phyloP scores from a whole-genome alignment of 129 eudicot species.

The Tanacetum coccineum region DNA sequence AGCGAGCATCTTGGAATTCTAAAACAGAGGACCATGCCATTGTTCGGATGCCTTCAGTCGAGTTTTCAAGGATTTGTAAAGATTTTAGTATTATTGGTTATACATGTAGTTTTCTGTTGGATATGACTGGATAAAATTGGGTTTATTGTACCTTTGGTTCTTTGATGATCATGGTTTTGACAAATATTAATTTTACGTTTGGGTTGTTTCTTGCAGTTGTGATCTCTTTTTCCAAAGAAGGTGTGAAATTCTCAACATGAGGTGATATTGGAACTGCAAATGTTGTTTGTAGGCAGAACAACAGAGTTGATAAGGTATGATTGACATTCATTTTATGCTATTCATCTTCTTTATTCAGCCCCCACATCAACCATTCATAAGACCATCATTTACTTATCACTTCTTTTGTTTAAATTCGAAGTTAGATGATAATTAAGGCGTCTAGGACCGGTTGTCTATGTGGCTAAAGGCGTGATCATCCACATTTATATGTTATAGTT shows the following conservation, averaged over 20 bases:
- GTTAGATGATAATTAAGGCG: no score
- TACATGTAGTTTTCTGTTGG: constrained; percentile 48
- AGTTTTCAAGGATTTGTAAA: constrained; percentile 86
- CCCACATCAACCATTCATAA: no score
- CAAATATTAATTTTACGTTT: neutral
- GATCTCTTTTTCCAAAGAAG: constrained; percentile 91
- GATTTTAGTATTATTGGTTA: constrained; percentile 96
- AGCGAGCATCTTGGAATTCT: constrained; percentile 95
- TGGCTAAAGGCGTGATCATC: no score
- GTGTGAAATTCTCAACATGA: constrained; percentile 85
- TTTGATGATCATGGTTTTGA: constrained; percentile 2
- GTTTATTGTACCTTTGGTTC: neutral
- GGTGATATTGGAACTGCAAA: constrained; percentile 97
- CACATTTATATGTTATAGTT: no score
- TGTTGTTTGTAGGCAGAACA: constrained; percentile 78
- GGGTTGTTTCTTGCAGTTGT: constrained; percentile 55
- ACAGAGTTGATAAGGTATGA: constrained; percentile 84
- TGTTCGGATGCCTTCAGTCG: constrained; percentile 87
- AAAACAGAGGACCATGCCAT: constrained; percentile 85
- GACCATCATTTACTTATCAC: no score
- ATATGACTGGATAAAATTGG: neutral
- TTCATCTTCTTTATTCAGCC: no score
- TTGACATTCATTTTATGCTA: no score
- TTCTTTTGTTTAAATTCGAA: no score
- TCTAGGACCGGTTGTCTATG: no score